Evolutionary conservation across 2,329 filamentous ascomycete species (phyloP).

Genomic region (Exophiala xenobiotica): DNA sequence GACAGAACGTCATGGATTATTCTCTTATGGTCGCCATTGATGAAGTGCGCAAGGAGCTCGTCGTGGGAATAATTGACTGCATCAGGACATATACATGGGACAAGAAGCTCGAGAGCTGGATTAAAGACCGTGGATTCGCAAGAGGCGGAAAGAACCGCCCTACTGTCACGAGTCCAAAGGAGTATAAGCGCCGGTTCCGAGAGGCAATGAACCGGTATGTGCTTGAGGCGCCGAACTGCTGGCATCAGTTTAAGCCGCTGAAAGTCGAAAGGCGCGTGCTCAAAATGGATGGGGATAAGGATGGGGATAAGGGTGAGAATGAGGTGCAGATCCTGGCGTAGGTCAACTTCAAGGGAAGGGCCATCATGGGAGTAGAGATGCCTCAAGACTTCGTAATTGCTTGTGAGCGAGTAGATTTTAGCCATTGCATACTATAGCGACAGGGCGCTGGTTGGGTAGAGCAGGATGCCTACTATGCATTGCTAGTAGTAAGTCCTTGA

Average conservation of each 20-base stretch:
- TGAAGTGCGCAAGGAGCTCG: constrained; percentile 81
- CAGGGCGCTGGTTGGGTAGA: too few relatives aligned
- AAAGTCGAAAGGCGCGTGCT: constrained; percentile 15
- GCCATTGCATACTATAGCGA: too few relatives aligned
- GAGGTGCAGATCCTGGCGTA: constrained; percentile 21
- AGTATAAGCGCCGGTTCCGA: constrained; percentile 93
- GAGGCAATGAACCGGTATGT: constrained; percentile 92
- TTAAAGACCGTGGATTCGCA: constrained; percentile 85
- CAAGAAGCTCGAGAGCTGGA: constrained; percentile 99
- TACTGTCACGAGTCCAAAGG: constrained; percentile 94
- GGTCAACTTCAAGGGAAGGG: too few relatives aligned
- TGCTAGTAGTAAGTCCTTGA: too few relatives aligned
- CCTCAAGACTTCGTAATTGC: too few relatives aligned
- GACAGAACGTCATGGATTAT: constrained; percentile 99
- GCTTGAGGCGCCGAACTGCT: constrained; percentile 51
- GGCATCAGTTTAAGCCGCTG: constrained; percentile 43
- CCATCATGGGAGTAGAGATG: too few relatives aligned
- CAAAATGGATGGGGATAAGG: constrained; percentile 17
- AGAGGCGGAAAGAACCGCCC: constrained; percentile 78
- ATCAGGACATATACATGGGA: constrained; percentile 99
- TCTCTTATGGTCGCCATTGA: constrained; percentile 98
- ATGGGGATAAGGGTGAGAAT: constrained; percentile 22
- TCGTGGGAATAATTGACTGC: constrained; percentile 97
- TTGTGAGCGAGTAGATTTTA: too few relatives aligned
- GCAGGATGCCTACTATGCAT: too few relatives aligned